Evolutionary conservation across 768 basidiomycete genomes (phyloP), one percentile per base, ranked within the genome.

Genomic region (Pleurotus citrinopileatus): DNA sequence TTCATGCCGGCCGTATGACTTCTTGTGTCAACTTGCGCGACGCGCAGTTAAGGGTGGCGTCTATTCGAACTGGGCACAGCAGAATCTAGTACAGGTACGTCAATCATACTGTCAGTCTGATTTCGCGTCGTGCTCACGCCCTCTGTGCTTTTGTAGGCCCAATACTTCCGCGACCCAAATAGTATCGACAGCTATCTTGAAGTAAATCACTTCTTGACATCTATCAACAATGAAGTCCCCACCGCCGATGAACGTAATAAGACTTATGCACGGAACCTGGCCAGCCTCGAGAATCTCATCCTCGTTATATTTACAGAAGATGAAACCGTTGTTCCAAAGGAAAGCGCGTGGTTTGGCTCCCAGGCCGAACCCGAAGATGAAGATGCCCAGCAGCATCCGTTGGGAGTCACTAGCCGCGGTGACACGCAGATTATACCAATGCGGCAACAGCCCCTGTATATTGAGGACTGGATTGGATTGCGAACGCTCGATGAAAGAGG

Each of bases 321-420:
- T 65, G 74, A 77, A 65, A 92, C 89, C 2, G 87, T 90, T 20
- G 75, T 92, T 17, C 92, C 92, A 0, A 91, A 90, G 67, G 91
- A 93, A 68, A 89, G 82, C 60, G 72, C 88, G 9, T 93, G 91
- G 91, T 94, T 94, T 67, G 91, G 89, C 4, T 86, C 87, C 2
- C 86, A 87, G 61, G 75, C 74, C 1, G 70, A 67, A 20, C 68
- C 73, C 17, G 73, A 77, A 15, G 70, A 70, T 6, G 56, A 52
- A 53, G 34, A 57, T 42, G 27, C 53, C 50, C 20, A 20, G 22
- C 27, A 43, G 25, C 19, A 15, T n/a, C 29, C 20, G 19, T 37
- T 51, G 15, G 19, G 52, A 23, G 36, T 28, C n/a, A 43, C 51
- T 13, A 13, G 19, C 5, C 17, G 57, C 23, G 22, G 27, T 4